phyloP scores from a whole-genome alignment of 176 grass and related monocot species.

The Eleusine indica region DNA sequence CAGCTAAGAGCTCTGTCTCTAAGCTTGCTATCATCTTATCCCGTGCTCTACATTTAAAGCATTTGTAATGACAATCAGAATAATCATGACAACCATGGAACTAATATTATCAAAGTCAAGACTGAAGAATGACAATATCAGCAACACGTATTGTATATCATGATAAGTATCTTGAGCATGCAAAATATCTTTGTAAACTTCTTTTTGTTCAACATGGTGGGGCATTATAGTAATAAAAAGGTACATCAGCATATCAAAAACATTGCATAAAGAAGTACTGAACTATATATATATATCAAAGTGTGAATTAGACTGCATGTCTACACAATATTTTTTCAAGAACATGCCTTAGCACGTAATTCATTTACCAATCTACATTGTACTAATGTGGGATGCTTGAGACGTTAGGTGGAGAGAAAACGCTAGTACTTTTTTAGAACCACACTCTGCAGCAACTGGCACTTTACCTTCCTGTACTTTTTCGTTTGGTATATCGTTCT shows the following conservation, averaged over 20 bases:
- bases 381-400: not conserved
- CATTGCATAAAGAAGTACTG: not conserved
- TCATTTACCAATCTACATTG: too few relatives aligned
- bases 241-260: not conserved
- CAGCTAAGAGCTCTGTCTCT: slow-evolving; percentile 85
- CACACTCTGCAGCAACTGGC: slow-evolving; percentile 52
- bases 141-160: slow-evolving; percentile 60
- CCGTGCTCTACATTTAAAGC: slow-evolving; percentile 49
- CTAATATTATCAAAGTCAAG: slow-evolving; percentile 5
- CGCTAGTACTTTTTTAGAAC: slow-evolving; percentile 56
- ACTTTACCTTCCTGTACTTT: slow-evolving; percentile 42
- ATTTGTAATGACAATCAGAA: slow-evolving; percentile 27
- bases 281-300: not conserved
- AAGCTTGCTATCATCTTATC: slow-evolving; percentile 85
- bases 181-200: slow-evolving; percentile 54
- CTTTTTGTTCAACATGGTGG: slow-evolving; percentile 51
- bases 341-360: too few relatives aligned
- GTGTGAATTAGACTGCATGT: not conserved
- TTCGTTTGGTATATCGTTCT: slow-evolving; percentile 54
- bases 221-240: slow-evolving; percentile 25
- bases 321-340: not conserved
- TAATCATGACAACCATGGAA: not conserved
- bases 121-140: slow-evolving; percentile 1
- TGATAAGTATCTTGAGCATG: slow-evolving; percentile 57
- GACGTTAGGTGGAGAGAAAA: not conserved